A percentile compares a stretch with the other conserved stretches of the same genome.
Conservation (phyloP, 495 filamentous ascomycete species). For the Schizothecium vesticola region DNA sequence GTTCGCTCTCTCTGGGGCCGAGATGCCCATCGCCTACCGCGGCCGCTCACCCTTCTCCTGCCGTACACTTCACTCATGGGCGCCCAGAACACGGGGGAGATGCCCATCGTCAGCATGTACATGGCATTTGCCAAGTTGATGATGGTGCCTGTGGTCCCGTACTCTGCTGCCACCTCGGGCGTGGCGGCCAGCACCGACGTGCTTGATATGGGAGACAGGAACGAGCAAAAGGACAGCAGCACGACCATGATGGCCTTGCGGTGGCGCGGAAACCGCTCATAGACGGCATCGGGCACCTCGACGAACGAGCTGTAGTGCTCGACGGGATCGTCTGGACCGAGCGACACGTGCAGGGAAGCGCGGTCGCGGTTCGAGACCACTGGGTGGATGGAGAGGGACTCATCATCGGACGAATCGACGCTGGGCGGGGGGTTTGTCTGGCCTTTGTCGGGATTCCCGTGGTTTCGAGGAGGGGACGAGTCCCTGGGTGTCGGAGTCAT, state of each 20-base stretch:
- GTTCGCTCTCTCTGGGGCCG: background rate
- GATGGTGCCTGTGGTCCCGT: conserved; percentile 55
- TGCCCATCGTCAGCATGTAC: conserved; percentile 65
- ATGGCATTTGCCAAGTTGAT: conserved; percentile 66
- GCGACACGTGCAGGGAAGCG: conserved; percentile 20
- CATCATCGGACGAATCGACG: background rate
- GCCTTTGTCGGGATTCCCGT: background rate
- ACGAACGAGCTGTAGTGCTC: conserved; percentile 38
- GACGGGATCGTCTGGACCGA: conserved; percentile 31
- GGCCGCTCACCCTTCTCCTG: background rate
- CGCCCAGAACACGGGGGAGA: conserved; percentile 62
- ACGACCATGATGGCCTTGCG: conserved; percentile 57
- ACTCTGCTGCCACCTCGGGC: conserved; percentile 61
- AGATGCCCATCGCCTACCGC: background rate
- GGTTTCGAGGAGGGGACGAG: background rate
- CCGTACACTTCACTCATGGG: conserved; percentile 60
- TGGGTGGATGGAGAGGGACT: background rate
- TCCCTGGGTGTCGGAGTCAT: background rate
- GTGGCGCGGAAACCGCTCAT: conserved; percentile 48
- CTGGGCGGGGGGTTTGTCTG: background rate
- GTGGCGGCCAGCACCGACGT: conserved; percentile 65
- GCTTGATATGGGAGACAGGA: conserved; percentile 62
- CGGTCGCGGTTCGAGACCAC: background rate
- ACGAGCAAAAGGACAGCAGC: conserved; percentile 61
- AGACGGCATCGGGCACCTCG: conserved; percentile 42